Evolutionary conservation across 2,329 filamentous ascomycete species (phyloP).

Genomic region (Phialocephala subalpina): DNA sequence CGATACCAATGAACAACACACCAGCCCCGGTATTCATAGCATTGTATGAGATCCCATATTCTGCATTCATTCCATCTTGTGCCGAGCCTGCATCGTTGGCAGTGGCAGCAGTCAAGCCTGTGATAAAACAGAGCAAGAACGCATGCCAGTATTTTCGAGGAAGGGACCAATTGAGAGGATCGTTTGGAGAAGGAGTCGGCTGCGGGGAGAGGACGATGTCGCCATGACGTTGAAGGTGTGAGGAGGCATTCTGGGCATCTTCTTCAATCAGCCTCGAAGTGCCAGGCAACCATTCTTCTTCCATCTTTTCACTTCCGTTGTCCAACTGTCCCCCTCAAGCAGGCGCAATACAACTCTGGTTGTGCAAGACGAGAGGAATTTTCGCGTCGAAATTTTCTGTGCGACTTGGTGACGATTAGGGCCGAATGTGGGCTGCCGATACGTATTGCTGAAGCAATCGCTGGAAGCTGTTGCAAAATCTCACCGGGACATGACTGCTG

Average conservation of each 20-base stretch:
- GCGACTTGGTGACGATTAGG: constrained; percentile 2
- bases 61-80: constrained; percentile 55
- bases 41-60: constrained; percentile 59
- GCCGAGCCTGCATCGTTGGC: constrained; percentile 63
- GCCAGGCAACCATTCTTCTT: constrained; percentile 35
- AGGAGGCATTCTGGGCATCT: constrained; percentile 25
- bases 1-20: constrained; percentile 62
- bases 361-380: background rate
- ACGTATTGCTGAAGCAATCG: background rate
- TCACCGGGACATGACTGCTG: background rate
- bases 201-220: constrained; percentile 61
- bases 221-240: constrained; percentile 39
- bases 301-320: background rate
- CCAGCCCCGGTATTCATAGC: constrained; percentile 65
- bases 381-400: constrained; percentile 4
- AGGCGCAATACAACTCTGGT: background rate
- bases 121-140: constrained; percentile 59
- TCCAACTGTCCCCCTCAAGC: background rate
- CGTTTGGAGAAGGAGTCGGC: constrained; percentile 60
- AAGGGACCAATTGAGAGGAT: constrained; percentile 59
- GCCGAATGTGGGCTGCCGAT: background rate
- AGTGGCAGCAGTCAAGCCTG: constrained; percentile 61
- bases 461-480: background rate
- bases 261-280: constrained; percentile 37
- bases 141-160: constrained; percentile 59